Evolutionary conservation across 1,284 basidiomycete species (phyloP), one percentile per base, ranked within the genome.

Genomic region (Ceratobasidium sp.): DNA sequence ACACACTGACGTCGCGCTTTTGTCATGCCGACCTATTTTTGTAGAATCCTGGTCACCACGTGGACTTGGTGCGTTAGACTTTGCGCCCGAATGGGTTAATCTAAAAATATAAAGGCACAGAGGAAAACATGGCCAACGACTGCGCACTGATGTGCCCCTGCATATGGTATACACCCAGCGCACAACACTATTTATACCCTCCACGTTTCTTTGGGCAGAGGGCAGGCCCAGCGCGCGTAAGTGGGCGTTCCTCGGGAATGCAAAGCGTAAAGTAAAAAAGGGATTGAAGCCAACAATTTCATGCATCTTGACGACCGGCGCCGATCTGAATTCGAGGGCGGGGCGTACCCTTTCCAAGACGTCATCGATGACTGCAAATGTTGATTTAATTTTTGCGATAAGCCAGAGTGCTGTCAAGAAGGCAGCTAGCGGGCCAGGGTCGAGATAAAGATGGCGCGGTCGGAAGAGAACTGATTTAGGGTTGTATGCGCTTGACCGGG

Each of bases 21-120:
- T 33, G 30, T 16, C 33, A 23, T 60, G 57, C 16, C 6, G 8
- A 60, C 35, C 57, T 60, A 35, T 60, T 60, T 60, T 60, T 60
- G 12, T 14, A 60, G 12, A 35, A 33, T 3, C 35, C 35, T 7
- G 57, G 33, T 10, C 33, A 35, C 35, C 57, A 35, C 30, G 12
- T 38, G 38, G n/a, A 12, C 33, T 16, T 10, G 57, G 35, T 60
- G 57, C 57, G 57, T 33, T 35, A 35, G 30, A 35, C 57, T n/a
- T 27, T 23, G 12, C 33, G 35, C 16, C 30, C 3, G 57, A 60
- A 60, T 8, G 35, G 30, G 33, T 18, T n/a, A 33, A 35, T 33
- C 57, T 60, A 60, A 60, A 60, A 35, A 35, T 35, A 33, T 33
- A 6, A 30, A 60, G 55, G 55, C 55, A 59, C 55, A n/a, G 52